Percentiles rank a stretch among this genome's conserved stretches.
Evolutionary conservation across 345 rosid species (phyloP).

Genomic region (Combretum micranthum): DNA sequence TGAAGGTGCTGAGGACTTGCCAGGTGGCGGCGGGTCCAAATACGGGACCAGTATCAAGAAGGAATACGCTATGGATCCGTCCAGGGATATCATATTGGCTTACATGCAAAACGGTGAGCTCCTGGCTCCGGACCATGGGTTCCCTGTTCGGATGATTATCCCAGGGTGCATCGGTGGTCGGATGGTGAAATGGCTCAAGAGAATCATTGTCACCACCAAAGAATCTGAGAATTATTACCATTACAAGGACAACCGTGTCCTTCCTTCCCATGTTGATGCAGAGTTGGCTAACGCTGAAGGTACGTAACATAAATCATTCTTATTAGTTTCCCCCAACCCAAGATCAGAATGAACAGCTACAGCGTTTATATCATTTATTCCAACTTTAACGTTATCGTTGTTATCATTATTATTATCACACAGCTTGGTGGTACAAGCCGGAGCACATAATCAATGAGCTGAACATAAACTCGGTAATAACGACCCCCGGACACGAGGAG

Average conservation of each 20-base stretch:
- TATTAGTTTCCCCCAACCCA: too few relatives aligned
- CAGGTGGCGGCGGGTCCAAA: slow-evolving; percentile 93
- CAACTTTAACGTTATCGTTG: not conserved
- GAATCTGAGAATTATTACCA: slow-evolving; percentile 82
- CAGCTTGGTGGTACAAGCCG: slow-evolving; percentile 97
- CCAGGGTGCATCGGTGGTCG: slow-evolving; percentile 95
- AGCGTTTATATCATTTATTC: not conserved
- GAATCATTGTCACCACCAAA: slow-evolving; percentile 62
- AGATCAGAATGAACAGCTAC: too few relatives aligned
- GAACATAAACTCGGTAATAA: slow-evolving; percentile 81
- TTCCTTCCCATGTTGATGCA: slow-evolving; percentile 81
- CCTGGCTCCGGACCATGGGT: slow-evolving; percentile 83
- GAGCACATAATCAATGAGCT: slow-evolving; percentile 81
- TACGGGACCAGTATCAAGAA: slow-evolving; percentile 72
- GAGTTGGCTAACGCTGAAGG: slow-evolving; percentile 91
- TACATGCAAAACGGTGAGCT: slow-evolving; percentile 94
- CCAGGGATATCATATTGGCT: slow-evolving; percentile 75
- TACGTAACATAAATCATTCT: too few relatives aligned
- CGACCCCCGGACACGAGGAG: slow-evolving; percentile 86
- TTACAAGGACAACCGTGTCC: slow-evolving; percentile 71
- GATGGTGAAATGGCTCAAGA: slow-evolving; percentile 90
- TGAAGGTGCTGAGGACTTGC: slow-evolving; percentile 90
- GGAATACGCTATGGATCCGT: slow-evolving; percentile 75
- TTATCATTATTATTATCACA: not conserved
- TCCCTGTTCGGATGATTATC: slow-evolving; percentile 70